phyloP scores from a whole-genome alignment of 2,329 filamentous ascomycete genomes.

The Ophiostoma tasmaniense region DNA sequence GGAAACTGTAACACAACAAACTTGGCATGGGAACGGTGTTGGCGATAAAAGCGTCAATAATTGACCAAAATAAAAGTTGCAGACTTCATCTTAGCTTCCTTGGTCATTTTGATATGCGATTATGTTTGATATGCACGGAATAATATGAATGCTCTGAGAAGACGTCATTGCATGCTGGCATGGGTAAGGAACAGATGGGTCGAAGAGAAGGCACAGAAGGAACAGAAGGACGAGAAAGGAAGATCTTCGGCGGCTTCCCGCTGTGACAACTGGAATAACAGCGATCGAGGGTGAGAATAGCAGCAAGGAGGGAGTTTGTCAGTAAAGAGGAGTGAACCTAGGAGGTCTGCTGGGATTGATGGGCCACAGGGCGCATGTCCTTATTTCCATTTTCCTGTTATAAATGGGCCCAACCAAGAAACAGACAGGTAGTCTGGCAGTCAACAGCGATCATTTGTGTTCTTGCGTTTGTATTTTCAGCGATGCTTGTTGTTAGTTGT shows the following conservation, averaged over 20 bases:
- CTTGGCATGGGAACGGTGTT: not conserved
- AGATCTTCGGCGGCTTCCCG: not conserved
- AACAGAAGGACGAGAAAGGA: not conserved
- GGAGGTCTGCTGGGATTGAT: not conserved
- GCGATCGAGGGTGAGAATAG: not conserved
- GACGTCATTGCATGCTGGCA: not conserved
- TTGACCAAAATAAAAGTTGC: too few relatives aligned
- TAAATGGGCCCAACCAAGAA: not conserved
- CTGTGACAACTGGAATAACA: not conserved
- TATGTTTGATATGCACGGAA: not conserved
- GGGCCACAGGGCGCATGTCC: not conserved
- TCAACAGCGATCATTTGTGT: not conserved
- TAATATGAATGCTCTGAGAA: not conserved
- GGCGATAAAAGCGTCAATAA: too few relatives aligned
- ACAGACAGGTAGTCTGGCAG: not conserved
- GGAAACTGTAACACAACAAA: not conserved
- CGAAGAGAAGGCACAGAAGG: not conserved
- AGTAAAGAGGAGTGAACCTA: not conserved
- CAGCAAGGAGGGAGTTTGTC: not conserved
- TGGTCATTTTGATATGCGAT: too few relatives aligned
- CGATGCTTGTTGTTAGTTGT: too few relatives aligned
- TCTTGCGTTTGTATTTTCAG: not conserved
- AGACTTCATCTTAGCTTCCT: too few relatives aligned
- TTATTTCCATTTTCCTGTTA: constrained; percentile 6
- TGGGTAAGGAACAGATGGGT: not conserved